Base-by-base conservation (phyloP, 1,139 yeast genomes). In the Hyphopichia wangnamkhiaoensis region DNA sequence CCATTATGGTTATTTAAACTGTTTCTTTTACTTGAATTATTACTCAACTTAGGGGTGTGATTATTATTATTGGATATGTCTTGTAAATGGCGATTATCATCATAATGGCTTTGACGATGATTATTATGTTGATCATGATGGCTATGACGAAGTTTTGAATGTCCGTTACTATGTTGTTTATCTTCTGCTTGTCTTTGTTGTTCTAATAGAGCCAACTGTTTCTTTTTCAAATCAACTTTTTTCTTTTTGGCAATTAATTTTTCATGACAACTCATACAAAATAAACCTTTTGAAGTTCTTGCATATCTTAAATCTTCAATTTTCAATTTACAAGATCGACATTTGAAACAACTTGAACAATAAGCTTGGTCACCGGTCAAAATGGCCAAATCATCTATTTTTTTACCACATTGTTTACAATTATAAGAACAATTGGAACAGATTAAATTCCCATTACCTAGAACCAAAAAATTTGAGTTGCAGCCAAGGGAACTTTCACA, bases 361-460 rank as follows among this genome's bases (percentile, higher is more conserved):
- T 89, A 93, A 3, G 98, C 97, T 57, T 88, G 95, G 52, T 85
- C 95, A 17, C 97, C 96, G 1, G 98, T 90, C 35, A 91, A 74
- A 29, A 93, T 91, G n/a, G 98, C 98, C 67, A 91, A 72, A 59
- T 93, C 97, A 56, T 89, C 96, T 47, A 93, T 93, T 60, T 90
- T 88, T 58, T 87, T 86, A 39, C 83, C 81, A 69, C 98, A 94
- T 45, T 83, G 83, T 53, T 84, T 82, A 62, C 98, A 93, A 37
- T 83, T 80, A 59, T 91, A 94, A 12, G 95, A 86, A 61, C 98
- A 93, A 47, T 84, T 86, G 39, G 90, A 82, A 61, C 98, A 93
- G 19, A 94, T 88, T 42, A 94, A 68, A 41, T 87, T 84, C 25
- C 98, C 98, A 44, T 94, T 89, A 2, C 97, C 98, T 40, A 93